These are phyloP conservation scores for Monosporascus sp. DNA, from an alignment of 2,329 filamentous ascomycete species.

Conservation along the genomic window DNA sequence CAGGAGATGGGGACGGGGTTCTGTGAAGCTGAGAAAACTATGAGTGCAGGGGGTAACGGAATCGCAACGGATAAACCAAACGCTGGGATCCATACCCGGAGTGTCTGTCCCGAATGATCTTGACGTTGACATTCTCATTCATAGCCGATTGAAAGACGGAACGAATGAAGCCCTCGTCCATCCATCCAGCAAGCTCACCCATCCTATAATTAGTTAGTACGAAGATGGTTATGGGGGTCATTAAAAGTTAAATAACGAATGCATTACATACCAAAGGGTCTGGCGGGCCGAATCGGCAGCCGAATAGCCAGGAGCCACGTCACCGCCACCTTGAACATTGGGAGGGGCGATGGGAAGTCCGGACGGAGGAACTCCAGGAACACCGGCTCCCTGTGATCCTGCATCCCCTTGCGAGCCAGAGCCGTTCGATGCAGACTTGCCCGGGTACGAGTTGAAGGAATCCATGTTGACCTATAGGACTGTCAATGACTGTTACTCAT, in stretches of 20 bases:
- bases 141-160: constrained; percentile 84
- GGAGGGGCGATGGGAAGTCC: constrained; percentile 25
- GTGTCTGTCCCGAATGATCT: constrained; percentile 99
- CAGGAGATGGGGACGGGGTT: not conserved
- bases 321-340: constrained; percentile 29
- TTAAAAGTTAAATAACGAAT: not conserved
- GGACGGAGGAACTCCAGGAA: constrained; percentile 20
- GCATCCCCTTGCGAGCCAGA: constrained; percentile 32
- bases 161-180: constrained; percentile 98
- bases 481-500: too few species aligned
- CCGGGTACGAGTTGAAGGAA: constrained; percentile 29
- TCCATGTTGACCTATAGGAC: constrained; percentile 24
- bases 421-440: constrained; percentile 30
- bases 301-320: constrained; percentile 24
- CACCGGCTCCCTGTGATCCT: constrained; percentile 27
- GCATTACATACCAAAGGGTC: constrained; percentile 47
- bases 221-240: not conserved
- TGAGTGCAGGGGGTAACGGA: not conserved
- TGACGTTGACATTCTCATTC: constrained; percentile 93
- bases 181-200: constrained; percentile 98
- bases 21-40: not conserved
- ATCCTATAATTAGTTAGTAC: constrained; percentile 58
- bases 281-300: constrained; percentile 44
- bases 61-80: not conserved
- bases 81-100: constrained; percentile 62